A percentile compares a stretch with the other conserved stretches of the same genome.
These are phyloP conservation scores for Syncephalastrum monosporum DNA, from an alignment of 371 early-diverging fungal species.

Conservation along the genomic window DNA sequence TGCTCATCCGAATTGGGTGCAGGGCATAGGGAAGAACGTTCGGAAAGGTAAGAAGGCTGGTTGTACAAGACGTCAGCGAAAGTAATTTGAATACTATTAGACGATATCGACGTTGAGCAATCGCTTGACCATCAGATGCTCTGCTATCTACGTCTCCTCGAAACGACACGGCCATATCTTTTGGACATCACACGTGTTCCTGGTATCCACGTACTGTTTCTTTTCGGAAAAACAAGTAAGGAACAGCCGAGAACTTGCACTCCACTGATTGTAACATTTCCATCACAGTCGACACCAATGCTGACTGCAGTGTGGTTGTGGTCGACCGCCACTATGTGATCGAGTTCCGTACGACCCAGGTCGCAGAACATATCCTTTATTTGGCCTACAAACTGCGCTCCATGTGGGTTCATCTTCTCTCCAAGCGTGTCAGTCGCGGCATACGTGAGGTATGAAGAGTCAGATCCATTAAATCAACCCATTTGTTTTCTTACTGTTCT, in stretches of 20 bases:
- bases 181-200: constrained; percentile 61
- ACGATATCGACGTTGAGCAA: constrained; percentile 42
- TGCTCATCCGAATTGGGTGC: constrained; percentile 59
- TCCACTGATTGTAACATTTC: neutral
- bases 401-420: constrained; percentile 27
- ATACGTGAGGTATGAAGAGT: constrained; percentile 20
- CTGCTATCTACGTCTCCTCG: constrained; percentile 62
- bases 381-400: constrained; percentile 30
- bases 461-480: too few relatives aligned
- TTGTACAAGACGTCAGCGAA: neutral
- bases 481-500: too few relatives aligned
- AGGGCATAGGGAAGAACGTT: constrained; percentile 36
- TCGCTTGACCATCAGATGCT: constrained; percentile 46
- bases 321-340: constrained; percentile 61
- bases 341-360: constrained; percentile 43
- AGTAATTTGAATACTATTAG: constrained; percentile 13
- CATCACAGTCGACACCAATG: constrained; percentile 52
- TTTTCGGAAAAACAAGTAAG: constrained; percentile 43
- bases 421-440: constrained; percentile 34
- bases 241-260: neutral
- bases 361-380: constrained; percentile 35
- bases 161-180: constrained; percentile 68
- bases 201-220: constrained; percentile 44
- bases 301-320: constrained; percentile 54
- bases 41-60: constrained; percentile 32